Evolutionary conservation across 805 yeast genomes (phyloP).

Genomic region (Candida taoyuanica): DNA sequence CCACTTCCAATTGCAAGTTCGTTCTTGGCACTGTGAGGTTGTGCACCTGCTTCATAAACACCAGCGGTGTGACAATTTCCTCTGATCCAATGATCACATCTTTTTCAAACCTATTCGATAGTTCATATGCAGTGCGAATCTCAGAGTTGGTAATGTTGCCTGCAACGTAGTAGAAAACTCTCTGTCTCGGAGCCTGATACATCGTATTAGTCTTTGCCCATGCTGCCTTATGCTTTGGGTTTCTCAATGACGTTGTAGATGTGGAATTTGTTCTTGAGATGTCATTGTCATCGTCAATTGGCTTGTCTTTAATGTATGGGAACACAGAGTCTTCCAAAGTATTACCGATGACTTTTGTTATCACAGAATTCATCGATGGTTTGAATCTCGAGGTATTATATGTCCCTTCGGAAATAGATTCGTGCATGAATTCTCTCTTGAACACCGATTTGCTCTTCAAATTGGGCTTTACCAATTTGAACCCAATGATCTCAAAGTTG

Average conservation of each 20-base stretch:
- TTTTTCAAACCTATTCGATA: constrained; percentile 54
- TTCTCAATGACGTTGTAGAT: constrained; percentile 52
- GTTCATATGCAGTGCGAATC: constrained; percentile 66
- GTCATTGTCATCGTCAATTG: constrained; percentile 41
- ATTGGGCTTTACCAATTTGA: constrained; percentile 43
- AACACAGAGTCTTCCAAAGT: constrained; percentile 54
- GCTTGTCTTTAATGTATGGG: constrained; percentile 75
- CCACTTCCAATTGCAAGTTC: constrained; percentile 40
- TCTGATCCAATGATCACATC: constrained; percentile 84
- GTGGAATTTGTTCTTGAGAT: constrained; percentile 29
- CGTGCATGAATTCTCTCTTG: constrained; percentile 51
- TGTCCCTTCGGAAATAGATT: constrained; percentile 34
- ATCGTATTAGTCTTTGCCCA: constrained; percentile 55
- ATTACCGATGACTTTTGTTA: constrained; percentile 47
- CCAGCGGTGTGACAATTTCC: constrained; percentile 53
- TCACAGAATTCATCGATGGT: constrained; percentile 61
- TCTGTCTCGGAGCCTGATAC: constrained; percentile 46
- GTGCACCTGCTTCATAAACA: constrained; percentile 36
- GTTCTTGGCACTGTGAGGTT: constrained; percentile 33
- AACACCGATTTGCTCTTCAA: constrained; percentile 38
- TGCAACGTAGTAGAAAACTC: constrained; percentile 74
- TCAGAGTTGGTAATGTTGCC: constrained; percentile 92
- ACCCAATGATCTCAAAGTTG: constrained; percentile 57
- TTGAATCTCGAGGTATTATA: constrained; percentile 68
- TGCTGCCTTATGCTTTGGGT: constrained; percentile 67